phyloP scores from a whole-genome alignment of 495 filamentous ascomycete genomes.

The Cryomyces antarcticus region DNA sequence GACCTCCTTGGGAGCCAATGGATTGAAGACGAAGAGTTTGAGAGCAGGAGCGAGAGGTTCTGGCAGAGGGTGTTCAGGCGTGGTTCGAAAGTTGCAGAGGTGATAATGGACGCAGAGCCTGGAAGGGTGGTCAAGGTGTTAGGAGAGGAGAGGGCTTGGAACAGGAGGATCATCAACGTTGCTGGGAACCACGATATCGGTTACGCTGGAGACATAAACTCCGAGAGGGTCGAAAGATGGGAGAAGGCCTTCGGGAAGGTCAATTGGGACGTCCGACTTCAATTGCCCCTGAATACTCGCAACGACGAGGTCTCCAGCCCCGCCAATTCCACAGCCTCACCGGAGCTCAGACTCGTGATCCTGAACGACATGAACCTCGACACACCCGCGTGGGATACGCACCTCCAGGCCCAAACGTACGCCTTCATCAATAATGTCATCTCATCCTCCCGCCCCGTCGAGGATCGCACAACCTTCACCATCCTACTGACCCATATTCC shows the following conservation, averaged over 20 bases:
- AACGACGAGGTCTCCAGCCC: background rate
- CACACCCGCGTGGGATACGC: constrained; percentile 42
- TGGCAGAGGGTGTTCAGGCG: constrained; percentile 66
- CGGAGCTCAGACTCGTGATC: constrained; percentile 59
- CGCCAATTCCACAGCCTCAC: constrained; percentile 14
- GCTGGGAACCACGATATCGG: constrained; percentile 93
- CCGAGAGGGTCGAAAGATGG: constrained; percentile 52
- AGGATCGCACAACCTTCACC: constrained; percentile 46
- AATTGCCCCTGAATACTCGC: constrained; percentile 21
- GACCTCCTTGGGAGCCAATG: constrained; percentile 94
- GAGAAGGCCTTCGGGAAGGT: constrained; percentile 62
- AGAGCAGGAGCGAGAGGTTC: constrained; percentile 44
- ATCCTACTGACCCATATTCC: constrained; percentile 84
- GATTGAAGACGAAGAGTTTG: constrained; percentile 73
- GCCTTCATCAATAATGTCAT: constrained; percentile 56
- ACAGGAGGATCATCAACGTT: constrained; percentile 59
- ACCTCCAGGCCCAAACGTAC: constrained; percentile 53
- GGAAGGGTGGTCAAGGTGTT: constrained; percentile 20
- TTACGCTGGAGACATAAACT: constrained; percentile 75
- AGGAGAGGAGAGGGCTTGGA: constrained; percentile 40
- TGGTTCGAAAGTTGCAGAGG: constrained; percentile 33
- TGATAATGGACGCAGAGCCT: constrained; percentile 9
- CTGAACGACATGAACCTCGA: constrained; percentile 88
- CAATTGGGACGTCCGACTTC: constrained; percentile 74
- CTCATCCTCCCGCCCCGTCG: constrained; percentile 41